phyloP scores from a whole-genome alignment of 164 flowering plant genomes.

The Cinnamomum micranthum region DNA sequence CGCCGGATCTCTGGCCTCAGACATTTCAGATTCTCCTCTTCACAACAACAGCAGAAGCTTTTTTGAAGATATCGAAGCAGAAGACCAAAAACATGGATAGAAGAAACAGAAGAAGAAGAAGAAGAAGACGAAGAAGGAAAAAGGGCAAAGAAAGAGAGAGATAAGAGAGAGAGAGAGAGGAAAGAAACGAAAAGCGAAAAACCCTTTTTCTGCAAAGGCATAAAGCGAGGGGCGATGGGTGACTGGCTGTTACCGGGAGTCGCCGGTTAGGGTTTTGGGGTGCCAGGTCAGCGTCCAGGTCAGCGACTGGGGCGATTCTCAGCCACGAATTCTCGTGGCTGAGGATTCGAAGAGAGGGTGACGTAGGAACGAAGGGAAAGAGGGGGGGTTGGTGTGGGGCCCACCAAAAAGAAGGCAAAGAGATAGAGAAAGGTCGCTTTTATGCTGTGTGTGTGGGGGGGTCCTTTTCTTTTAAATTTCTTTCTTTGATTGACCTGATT shows the following conservation, averaged over 20 bases:
- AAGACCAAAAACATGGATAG: neutral
- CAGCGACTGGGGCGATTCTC: conserved; percentile 20
- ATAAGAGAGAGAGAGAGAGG: neutral
- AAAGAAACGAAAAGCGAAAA: conserved; percentile 3
- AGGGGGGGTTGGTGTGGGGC: neutral
- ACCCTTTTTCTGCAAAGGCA: conserved; percentile 4
- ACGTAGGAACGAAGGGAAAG: neutral
- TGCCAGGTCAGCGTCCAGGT: conserved; percentile 27
- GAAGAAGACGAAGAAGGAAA: neutral
- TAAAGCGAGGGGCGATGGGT: neutral
- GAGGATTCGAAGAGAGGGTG: neutral
- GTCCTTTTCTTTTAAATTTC: no score
- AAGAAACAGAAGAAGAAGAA: neutral
- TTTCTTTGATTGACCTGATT: no score
- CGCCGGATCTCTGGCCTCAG: conserved; percentile 33
- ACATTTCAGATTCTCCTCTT: conserved; percentile 17
- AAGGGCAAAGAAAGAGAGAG: conserved; percentile 9
- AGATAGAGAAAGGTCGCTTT: neutral
- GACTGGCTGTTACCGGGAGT: conserved; percentile 6
- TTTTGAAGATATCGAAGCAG: conserved; percentile 1
- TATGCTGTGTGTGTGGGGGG: neutral
- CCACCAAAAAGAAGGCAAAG: neutral
- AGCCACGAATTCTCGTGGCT: conserved; percentile 27
- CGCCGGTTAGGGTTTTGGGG: conserved; percentile 6
- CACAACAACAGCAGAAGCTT: neutral